phyloP scores from a whole-genome alignment of 768 basidiomycete species.

The Hygrophorus russula region DNA sequence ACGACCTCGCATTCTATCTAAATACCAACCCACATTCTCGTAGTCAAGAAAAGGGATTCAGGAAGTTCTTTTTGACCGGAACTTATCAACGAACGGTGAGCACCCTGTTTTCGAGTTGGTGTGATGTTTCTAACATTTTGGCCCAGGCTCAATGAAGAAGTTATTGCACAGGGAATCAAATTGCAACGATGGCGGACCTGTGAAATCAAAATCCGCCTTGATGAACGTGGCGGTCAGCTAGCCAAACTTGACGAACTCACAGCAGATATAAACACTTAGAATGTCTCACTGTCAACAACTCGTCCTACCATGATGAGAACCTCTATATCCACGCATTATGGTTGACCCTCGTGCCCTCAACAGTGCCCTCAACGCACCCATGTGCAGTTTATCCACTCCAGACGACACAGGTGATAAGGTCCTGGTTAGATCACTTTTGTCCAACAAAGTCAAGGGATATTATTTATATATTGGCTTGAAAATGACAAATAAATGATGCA shows the following conservation, averaged over 20 bases:
- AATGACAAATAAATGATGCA: too few relatives aligned
- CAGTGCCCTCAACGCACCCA: constrained; percentile 50
- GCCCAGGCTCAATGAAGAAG: constrained; percentile 80
- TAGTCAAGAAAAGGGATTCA: constrained; percentile 77
- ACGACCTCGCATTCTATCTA: constrained; percentile 79
- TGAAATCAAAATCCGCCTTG: constrained; percentile 91
- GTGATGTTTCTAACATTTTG: constrained; percentile 2
- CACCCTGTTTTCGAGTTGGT: background rate
- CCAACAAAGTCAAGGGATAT: too few relatives aligned
- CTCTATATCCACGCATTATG: constrained; percentile 85
- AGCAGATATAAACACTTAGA: constrained; percentile 85
- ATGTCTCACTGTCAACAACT: constrained; percentile 85
- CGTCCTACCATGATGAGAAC: constrained; percentile 84
- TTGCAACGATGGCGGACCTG: constrained; percentile 94
- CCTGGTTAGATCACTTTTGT: too few relatives aligned
- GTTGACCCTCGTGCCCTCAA: constrained; percentile 79
- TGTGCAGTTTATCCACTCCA: too few relatives aligned
- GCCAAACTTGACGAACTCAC: constrained; percentile 92
- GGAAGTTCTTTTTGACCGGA: constrained; percentile 77
- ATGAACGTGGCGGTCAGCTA: constrained; percentile 91
- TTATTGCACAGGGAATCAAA: constrained; percentile 94
- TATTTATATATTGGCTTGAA: too few relatives aligned
- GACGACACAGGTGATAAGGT: too few relatives aligned
- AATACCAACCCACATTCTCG: constrained; percentile 72
- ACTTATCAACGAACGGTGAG: constrained; percentile 88